Base-by-base conservation (phyloP, 345 rosid species). In the Geranium rotundifolium region DNA sequence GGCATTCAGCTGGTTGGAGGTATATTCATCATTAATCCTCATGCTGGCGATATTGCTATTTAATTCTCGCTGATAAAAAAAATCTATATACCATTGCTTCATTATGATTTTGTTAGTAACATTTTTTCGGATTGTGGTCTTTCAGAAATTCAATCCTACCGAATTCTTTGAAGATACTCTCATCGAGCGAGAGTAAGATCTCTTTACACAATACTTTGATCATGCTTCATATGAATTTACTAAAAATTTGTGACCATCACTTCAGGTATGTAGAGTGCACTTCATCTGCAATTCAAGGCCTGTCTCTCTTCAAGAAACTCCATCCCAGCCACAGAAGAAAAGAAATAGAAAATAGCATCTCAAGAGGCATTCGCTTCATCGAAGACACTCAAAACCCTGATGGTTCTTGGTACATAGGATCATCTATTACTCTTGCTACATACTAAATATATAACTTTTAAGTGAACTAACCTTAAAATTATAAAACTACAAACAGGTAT, bases 191-290 rank as follows among this genome's bases (percentile, higher is more conserved):
- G 86, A 82, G 86, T 82, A 74, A 76, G 77, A 55, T 19, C 17
- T 37, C 27, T 29, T 10, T 19, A 8, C 2, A 4, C 1, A 20
- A 15, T 17, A 13, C n/a, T 13, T 27, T 18, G 10, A 3, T 56
- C n/a, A 4, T 34, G 3, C 23, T n/a, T 39, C 17, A 14, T 17
- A 52, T 30, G 7, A 0, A 34, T 34, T 1, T 34, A 34, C 27
- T 23, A 0, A 23, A 23, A 23, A 23, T 23, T 23, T 23, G 27
- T 23, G 27, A 2, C 27, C 27, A 23, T 46, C 19, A 1, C 8
- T 37, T n/a, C 61, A 82, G 86, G 68, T 75, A 82, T 23, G 84
- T 82, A 31, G 84, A 82, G 54, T 79, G 84, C 79, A 71, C 86
- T 20, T 41, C 76, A 18, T 82, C 86, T 0, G 80, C 77, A 54